Percentiles rank a stretch among this genome's conserved stretches.
phyloP scores from a whole-genome alignment of 108 stramenopile species.

The Stephanodiscus triporus region DNA sequence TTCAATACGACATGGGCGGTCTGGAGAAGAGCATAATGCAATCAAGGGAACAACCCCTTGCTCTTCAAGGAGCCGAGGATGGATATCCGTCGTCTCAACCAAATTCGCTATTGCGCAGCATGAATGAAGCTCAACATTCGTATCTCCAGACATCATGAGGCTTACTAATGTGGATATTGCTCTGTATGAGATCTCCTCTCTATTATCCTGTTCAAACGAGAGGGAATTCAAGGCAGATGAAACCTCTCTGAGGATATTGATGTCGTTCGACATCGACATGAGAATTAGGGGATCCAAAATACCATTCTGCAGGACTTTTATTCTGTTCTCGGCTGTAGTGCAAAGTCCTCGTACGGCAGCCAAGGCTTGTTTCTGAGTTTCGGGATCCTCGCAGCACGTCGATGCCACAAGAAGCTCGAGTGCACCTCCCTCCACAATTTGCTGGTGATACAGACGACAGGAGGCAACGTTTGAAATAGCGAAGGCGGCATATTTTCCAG shows the following conservation, averaged over 20 bases:
- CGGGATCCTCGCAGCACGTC: conserved; percentile 80
- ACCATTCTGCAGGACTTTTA: conserved; percentile 67
- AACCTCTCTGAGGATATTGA: conserved; percentile 68
- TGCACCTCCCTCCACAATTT: conserved; percentile 74
- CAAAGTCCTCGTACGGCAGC: conserved; percentile 76
- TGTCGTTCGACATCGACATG: conserved; percentile 75
- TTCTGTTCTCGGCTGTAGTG: conserved; percentile 65
- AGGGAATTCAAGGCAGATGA: conserved; percentile 78
- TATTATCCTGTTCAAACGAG: conserved; percentile 81
- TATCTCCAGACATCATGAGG: conserved; percentile 71
- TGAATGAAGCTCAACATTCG: conserved; percentile 75
- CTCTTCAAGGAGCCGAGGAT: conserved; percentile 76
- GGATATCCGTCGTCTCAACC: conserved; percentile 73
- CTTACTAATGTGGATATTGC: conserved; percentile 78
- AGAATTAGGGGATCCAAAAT: conserved; percentile 82
- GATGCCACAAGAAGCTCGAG: conserved; percentile 73
- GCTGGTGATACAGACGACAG: conserved; percentile 63
- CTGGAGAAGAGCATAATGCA: conserved; percentile 55
- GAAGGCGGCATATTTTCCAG: conserved; percentile 78
- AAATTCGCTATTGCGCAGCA: conserved; percentile 82
- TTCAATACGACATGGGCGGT: conserved; percentile 63
- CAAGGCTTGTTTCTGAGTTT: conserved; percentile 79
- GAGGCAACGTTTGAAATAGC: conserved; percentile 80
- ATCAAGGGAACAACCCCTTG: conserved; percentile 69
- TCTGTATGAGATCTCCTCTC: conserved; percentile 82